Base-by-base conservation (phyloP, 2,329 filamentous ascomycete genomes). In the Verticillium dahliae region DNA sequence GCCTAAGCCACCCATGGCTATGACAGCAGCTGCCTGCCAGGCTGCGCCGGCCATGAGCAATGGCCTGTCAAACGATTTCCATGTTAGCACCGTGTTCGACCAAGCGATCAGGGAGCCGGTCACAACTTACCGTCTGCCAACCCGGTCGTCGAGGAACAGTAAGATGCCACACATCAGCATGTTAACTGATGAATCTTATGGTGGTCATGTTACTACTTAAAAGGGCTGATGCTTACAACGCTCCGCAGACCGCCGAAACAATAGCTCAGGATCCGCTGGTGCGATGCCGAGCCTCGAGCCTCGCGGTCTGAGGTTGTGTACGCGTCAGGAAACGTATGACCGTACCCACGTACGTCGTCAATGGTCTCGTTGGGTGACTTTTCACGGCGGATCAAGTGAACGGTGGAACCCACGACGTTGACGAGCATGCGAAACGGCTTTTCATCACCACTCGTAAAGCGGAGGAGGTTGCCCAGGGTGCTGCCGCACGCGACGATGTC, bases 241-340 rank as follows among this genome's bases (percentile, higher is more conserved):
- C 27, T 31, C 27, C 27, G 27, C 27, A 87, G 67, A 1, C 76
- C 81, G 0, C 76, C 85, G 65, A 91, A 84, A 0, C 73, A 63
- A 63, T 90, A 90, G 3, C 73, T 72, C 1, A 90, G 67, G 7
- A 90, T 68, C 1, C 87, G 78, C 67, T 91, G 87, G 63, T 91
- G 85, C 0, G 84, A 85, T 1, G 72, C 73, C 0, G 87, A 90
- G 0, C 78, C 76, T 56, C 76, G 78, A 0, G 85, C 81, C 1
- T 78, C 78, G 0, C 66, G 11, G 10, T 83, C 81, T 87, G 87
- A 90, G 0, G 78, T 84, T 0, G 89, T 91, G 67, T 90, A 87
- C 1, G 78, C 77, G 57, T 90, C 85, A 0, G 85, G 85, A 65
- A 91, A 91, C 0, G 84, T 80, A 66, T 90, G 87, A 0, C 88